Conservation (phyloP, 2,329 filamentous ascomycete species). For the Fusarium tjaetaba region DNA sequence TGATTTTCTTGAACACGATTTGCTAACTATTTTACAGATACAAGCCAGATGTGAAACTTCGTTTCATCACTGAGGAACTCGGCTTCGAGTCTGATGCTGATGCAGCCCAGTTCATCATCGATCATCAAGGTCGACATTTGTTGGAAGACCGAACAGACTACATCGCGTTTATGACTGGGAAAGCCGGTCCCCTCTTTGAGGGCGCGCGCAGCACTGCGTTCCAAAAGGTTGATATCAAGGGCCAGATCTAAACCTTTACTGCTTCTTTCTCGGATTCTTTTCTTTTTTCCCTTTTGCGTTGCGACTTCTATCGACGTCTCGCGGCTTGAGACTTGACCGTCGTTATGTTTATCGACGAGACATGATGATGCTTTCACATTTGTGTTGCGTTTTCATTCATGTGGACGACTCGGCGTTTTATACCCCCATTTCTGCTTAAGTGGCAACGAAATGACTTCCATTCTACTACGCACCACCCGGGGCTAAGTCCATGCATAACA, state of each 20-base stretch:
- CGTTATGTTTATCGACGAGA: constrained; percentile 28
- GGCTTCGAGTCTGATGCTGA: constrained; percentile 93
- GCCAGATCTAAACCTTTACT: constrained; percentile 76
- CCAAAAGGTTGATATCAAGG: constrained; percentile 93
- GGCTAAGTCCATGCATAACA: neutral
- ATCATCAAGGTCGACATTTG: constrained; percentile 78
- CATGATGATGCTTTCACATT: constrained; percentile 32
- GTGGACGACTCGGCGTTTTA: constrained; percentile 41
- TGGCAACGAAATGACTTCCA: constrained; percentile 22
- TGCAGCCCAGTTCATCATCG: constrained; percentile 89
- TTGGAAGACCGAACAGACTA: constrained; percentile 80
- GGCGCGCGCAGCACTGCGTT: constrained; percentile 77
- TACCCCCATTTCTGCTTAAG: constrained; percentile 39
- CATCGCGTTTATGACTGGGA: constrained; percentile 78
- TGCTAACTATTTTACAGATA: constrained; percentile 74
- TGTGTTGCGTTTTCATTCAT: constrained; percentile 35
- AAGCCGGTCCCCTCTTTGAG: constrained; percentile 80
- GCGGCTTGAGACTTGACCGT: constrained; percentile 9
- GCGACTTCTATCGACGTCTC: constrained; percentile 23
- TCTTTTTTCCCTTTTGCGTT: constrained; percentile 8
- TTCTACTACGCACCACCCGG: constrained; percentile 17
- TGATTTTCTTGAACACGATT: neutral
- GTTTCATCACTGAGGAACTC: constrained; percentile 94
- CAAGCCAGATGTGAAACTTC: constrained; percentile 87
- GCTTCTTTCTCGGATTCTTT: constrained; percentile 19